Evolutionary conservation across 345 rosid genomes (phyloP).

Genomic region (Orychophragmus violaceus): DNA sequence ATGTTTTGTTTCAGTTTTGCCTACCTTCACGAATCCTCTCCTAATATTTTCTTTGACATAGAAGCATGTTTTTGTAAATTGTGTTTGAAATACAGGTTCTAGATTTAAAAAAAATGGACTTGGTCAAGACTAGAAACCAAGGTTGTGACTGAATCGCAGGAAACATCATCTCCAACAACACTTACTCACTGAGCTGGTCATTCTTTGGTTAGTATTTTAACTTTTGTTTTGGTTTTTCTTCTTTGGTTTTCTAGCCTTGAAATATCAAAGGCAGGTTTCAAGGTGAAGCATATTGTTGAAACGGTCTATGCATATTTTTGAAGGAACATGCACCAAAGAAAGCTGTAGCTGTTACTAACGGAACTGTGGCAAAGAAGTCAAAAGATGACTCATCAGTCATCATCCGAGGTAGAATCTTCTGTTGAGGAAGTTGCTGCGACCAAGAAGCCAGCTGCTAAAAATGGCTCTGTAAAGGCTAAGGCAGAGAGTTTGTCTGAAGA

Average conservation of each 20-base stretch:
- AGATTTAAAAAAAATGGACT: slow-evolving; percentile 82
- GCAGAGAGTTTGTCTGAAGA: no score
- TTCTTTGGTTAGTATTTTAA: slow-evolving; percentile 66
- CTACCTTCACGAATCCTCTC: background rate
- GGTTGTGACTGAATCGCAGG: slow-evolving; percentile 46
- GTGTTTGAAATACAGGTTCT: slow-evolving; percentile 54
- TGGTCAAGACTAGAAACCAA: slow-evolving; percentile 85
- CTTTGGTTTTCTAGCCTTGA: slow-evolving; percentile 7
- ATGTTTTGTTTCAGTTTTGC: background rate
- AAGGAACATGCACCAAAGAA: no score
- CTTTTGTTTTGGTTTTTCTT: background rate
- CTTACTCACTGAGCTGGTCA: slow-evolving; percentile 83
- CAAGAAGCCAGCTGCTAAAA: no score
- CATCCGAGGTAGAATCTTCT: no score
- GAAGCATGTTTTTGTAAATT: slow-evolving; percentile 19
- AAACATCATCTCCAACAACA: slow-evolving; percentile 41
- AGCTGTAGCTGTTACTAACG: no score
- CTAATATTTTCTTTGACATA: background rate
- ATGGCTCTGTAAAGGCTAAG: no score
- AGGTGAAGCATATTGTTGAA: no score
- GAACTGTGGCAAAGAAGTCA: no score
- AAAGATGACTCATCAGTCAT: no score
- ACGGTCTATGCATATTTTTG: no score
- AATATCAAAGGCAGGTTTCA: slow-evolving; percentile 1
- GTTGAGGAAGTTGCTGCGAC: no score